Evolutionary conservation across 2,329 filamentous ascomycete species (phyloP).

Genomic region (Diaporthe longicolla): DNA sequence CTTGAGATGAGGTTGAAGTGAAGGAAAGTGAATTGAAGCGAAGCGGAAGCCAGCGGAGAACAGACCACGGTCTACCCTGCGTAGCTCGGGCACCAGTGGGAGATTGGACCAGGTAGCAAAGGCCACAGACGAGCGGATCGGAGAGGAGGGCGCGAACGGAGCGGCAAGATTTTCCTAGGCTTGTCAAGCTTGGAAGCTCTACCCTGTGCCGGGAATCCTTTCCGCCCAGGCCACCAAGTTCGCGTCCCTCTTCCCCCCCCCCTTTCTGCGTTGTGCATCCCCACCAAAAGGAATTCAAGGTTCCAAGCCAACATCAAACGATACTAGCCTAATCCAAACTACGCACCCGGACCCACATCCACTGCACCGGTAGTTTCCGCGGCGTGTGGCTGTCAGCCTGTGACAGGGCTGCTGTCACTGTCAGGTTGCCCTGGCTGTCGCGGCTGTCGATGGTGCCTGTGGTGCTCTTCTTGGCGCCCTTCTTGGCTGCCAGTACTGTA

Average conservation of each 20-base stretch:
- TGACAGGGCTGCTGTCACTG: not conserved
- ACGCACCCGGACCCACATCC: not conserved
- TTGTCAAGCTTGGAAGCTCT: conserved; percentile 11
- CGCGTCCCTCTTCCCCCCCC: not conserved
- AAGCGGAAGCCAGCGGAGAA: conserved; percentile 15
- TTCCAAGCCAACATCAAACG: conserved; percentile 25
- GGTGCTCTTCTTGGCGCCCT: not conserved
- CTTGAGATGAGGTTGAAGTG: not conserved
- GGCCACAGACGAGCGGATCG: not conserved
- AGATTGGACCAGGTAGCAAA: conserved; percentile 8
- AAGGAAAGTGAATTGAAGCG: not conserved
- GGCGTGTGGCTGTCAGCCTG: conserved; percentile 5
- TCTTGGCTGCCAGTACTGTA: not conserved
- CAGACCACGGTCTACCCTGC: conserved; percentile 1
- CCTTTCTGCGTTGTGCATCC: conserved; percentile 1
- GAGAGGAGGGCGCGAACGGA: conserved; percentile 5
- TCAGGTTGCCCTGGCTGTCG: conserved; percentile 14
- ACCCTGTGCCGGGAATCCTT: conserved; percentile 27
- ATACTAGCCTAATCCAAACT: conserved; percentile 11
- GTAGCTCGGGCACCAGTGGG: conserved; percentile 7
- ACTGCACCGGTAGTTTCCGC: conserved; percentile 28
- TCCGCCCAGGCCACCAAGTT: conserved; percentile 1
- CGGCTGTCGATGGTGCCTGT: conserved; percentile 1
- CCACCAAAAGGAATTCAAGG: conserved; percentile 13
- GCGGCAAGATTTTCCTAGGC: conserved; percentile 21